A percentile compares a stretch with the other conserved stretches of the same genome.
Conservation (phyloP, 495 filamentous ascomycete species). For the Glarea lozoyensis region DNA sequence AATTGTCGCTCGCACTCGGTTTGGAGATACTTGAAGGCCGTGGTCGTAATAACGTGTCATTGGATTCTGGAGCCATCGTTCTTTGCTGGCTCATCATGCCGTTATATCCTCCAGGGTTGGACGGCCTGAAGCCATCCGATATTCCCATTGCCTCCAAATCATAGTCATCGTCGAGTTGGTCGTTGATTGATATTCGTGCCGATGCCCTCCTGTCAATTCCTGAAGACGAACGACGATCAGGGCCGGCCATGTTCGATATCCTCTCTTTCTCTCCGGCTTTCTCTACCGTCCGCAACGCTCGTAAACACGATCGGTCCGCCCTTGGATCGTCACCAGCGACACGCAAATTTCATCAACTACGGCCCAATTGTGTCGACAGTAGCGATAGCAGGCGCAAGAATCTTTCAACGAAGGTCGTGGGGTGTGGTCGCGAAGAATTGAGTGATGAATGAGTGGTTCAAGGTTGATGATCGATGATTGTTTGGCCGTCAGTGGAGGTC, state of each 20-base stretch:
- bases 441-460: too few species aligned
- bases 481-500: too few species aligned
- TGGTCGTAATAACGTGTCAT: constrained; percentile 20
- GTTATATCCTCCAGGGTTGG: constrained; percentile 9
- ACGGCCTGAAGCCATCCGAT: constrained; percentile 34
- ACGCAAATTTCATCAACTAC: too few species aligned
- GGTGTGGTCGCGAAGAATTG: too few species aligned
- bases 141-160: constrained; percentile 31
- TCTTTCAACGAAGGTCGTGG: too few species aligned
- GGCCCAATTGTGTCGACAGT: too few species aligned
- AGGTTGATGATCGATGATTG: too few species aligned
- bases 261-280: too few species aligned
- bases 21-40: constrained; percentile 41
- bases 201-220: constrained; percentile 18
- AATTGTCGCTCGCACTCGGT: constrained; percentile 28
- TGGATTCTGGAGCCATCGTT: constrained; percentile 15
- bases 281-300: too few species aligned
- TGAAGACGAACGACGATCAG: constrained; percentile 10
- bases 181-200: constrained; percentile 11
- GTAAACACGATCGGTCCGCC: too few species aligned
- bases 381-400: too few species aligned
- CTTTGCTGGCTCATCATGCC: constrained; percentile 9
- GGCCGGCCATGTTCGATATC: constrained; percentile 11
- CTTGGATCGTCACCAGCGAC: too few species aligned
- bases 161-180: constrained; percentile 29